phyloP scores from a whole-genome alignment of 768 basidiomycete species.

The Rhodotorula babjevae region DNA sequence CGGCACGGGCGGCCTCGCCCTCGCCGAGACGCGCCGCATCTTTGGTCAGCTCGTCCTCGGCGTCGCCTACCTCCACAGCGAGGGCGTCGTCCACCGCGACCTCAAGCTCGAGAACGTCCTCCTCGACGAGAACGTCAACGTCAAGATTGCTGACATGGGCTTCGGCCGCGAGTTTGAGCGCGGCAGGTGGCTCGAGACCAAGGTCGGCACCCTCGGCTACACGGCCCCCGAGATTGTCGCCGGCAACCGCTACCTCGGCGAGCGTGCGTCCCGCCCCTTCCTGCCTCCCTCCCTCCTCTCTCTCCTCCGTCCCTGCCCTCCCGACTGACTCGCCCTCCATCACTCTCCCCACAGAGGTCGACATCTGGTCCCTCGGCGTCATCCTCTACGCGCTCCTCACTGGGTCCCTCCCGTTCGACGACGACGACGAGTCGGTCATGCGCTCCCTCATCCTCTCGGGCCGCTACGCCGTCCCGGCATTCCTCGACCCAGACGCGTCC shows the following conservation, averaged over 20 bases:
- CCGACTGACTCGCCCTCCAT: too few species aligned
- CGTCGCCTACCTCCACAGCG: constrained; percentile 83
- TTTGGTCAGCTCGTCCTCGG: constrained; percentile 96
- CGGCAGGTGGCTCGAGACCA: constrained; percentile 74
- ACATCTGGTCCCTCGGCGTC: constrained; percentile 96
- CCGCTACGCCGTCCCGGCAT: constrained; percentile 84
- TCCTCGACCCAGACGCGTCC: constrained; percentile 86
- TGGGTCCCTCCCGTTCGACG: constrained; percentile 88
- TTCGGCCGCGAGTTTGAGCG: constrained; percentile 93
- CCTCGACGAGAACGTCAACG: constrained; percentile 60
- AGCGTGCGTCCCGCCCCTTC: constrained; percentile 55
- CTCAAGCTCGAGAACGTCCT: constrained; percentile 95
- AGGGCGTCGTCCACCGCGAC: constrained; percentile 92
- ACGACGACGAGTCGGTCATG: constrained; percentile 74
- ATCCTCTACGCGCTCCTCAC: constrained; percentile 86
- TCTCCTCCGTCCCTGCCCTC: not conserved
- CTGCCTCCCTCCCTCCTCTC: not conserved
- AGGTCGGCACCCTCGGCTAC: constrained; percentile 94
- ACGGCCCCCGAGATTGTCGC: constrained; percentile 93
- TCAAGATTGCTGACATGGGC: constrained; percentile 99
- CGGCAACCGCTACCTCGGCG: constrained; percentile 74
- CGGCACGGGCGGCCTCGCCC: constrained; percentile 70
- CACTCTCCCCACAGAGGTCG: constrained; percentile 63
- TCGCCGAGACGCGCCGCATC: constrained; percentile 76
- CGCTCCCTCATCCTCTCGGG: constrained; percentile 74